Base-by-base conservation (phyloP, 1,284 basidiomycete genomes). In the Moniliella sp. region DNA sequence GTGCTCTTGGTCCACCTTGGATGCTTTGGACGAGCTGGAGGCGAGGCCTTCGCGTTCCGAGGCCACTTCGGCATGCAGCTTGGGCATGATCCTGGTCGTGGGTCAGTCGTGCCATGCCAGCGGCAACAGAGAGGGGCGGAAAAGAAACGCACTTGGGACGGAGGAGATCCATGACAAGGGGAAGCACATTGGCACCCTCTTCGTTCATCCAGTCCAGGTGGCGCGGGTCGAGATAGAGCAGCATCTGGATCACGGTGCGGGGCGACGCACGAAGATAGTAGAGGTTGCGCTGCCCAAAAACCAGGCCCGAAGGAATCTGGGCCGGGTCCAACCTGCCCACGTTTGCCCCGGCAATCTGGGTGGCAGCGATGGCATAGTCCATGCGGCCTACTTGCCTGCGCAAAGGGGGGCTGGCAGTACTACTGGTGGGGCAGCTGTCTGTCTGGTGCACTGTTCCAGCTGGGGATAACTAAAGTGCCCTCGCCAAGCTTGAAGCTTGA, bases 181-280 rank as follows among this genome's bases (percentile, higher is more conserved):
- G 31, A 5, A 32, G 14, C 8, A 32, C 21, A 26, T 28, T 8
- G 19, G 14, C 14, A 19, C 28, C 15, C 30, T 35, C n/a, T 15
- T 46, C 45, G 25, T 58, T 61, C 50, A 64, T 58, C 62, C 62
- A 64, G 7, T 44, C 37, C 0, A 62, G 46, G 31, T 64, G 59
- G 11, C 54, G 43, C 5, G 56, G 45, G 37, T 64, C 63, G 26
- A 64, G 45, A 39, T 62, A 62, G 25, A 64, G 43, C 35, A 61
- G 44, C 38, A 57, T 50, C 27, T 57, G 59, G 0, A 64, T 42
- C 5, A 63, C 61, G 5, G 53, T 41, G 14, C 46, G 44, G 3
- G 59, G 48, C 2, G 52, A 57, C 17, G 61, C 52, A 15, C 62
- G 61, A 4, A 64, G 48, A 45, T 63, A 64, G 31, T 45, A 56